Evolutionary conservation across 805 yeast species (phyloP), one percentile per base, ranked within the genome.

Genomic region (Myxozyma vanderwaltii): DNA sequence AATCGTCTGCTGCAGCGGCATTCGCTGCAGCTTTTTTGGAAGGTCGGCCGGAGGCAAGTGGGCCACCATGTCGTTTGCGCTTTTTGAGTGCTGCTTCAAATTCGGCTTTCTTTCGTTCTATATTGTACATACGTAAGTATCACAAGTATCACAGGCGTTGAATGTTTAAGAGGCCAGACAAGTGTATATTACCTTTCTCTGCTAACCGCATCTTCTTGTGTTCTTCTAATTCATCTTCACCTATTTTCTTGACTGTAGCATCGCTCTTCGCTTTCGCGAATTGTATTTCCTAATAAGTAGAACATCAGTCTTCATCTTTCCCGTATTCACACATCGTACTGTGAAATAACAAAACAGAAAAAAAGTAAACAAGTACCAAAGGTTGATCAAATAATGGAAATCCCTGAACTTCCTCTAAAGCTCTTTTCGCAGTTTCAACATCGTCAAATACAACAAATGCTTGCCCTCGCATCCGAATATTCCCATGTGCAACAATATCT

Each of bases 391-490:
- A 78, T 12, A 86, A 55, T 41, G 58, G 60, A 39, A 66, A 64
- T 15, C 69, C 70, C 27, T 67, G 63, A n/a, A 61, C 58, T 17
- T 68, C 72, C n/a, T 75, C 73, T 2, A 80, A 68, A 0, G 86
- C 87, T 41, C 68, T 67, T 2, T 69, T 57, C 1, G 91, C 84
- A 4, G 74, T 71, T 2, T 75, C 75, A 0, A 67, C 66, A 19
- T 71, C 68, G 2, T 74, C 77, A 53, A 84, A 82, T 0, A 88
- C 82, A 4, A 89, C 78, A 70, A 88, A 89, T 0, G 96, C 96
- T 71, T 89, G 96, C 1, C 96, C 96, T 57, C 86, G 79, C 80
- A 86, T 78, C 62, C 77, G 79, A n/a, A 88, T 67, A 64, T 83
- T 85, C 59, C 80, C 80, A 58, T 82, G 84, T 0, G 89, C 82